Percentiles rank a stretch among this genome's conserved stretches.
Conservation (phyloP, 371 early-diverging fungal species). For the Mortierella sp. region DNA sequence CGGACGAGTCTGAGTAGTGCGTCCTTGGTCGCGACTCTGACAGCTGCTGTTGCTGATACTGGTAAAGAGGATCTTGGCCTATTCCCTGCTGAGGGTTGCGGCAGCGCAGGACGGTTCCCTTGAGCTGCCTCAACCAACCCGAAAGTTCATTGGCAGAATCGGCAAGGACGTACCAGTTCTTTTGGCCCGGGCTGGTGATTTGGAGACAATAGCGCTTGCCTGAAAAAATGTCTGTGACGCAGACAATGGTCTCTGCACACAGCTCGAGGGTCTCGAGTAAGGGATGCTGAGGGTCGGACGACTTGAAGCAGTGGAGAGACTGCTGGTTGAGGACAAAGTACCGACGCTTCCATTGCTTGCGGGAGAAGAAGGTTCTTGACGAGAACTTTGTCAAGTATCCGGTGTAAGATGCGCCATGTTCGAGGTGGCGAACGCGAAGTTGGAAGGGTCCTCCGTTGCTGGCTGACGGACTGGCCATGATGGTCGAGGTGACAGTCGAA, state of each 20-base stretch:
- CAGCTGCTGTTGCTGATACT: background rate
- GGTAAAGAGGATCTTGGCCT: background rate
- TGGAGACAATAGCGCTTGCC: conserved; percentile 49
- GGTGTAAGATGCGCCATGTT: conserved; percentile 25
- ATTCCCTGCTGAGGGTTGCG: conserved; percentile 17
- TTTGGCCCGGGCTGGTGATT: conserved; percentile 38
- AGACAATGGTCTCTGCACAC: conserved; percentile 36
- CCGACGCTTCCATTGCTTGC: conserved; percentile 55
- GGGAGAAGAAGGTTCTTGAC: conserved; percentile 48
- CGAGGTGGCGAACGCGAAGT: conserved; percentile 39
- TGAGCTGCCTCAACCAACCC: conserved; percentile 48
- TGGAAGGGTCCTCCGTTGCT: conserved; percentile 20
- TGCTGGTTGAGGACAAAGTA: conserved; percentile 43
- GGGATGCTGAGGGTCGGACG: conserved; percentile 46
- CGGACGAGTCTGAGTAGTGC: conserved; percentile 48
- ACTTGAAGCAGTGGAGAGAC: conserved; percentile 48
- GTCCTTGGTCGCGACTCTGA: conserved; percentile 26
- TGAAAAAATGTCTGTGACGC: conserved; percentile 43
- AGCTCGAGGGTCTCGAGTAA: conserved; percentile 37
- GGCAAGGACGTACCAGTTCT: conserved; percentile 47
- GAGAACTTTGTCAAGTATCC: conserved; percentile 53
- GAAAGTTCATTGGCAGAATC: conserved; percentile 49
- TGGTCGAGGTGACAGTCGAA: conserved; percentile 15
- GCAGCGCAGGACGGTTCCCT: conserved; percentile 27
- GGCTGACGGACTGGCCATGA: conserved; percentile 4